Evolutionary conservation across 768 basidiomycete genomes (phyloP).

Genomic region (Tricholoma furcatifolium): DNA sequence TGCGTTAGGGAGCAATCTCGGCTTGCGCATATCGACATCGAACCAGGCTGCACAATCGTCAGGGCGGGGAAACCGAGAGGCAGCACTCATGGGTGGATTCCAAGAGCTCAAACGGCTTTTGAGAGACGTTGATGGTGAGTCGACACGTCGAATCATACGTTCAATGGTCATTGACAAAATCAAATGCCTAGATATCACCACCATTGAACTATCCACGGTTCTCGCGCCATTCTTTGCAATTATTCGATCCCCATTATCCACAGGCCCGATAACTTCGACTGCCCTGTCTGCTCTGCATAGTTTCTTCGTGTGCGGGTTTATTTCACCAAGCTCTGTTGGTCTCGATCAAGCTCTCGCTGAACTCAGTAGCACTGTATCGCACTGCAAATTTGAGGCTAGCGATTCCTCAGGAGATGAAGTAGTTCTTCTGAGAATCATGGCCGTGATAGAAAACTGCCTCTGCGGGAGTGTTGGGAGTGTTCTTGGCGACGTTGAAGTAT

Average conservation of each 20-base stretch:
- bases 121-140: slow-evolving; percentile 64
- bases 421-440: slow-evolving; percentile 87
- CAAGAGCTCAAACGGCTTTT: slow-evolving; percentile 78
- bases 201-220: slow-evolving; percentile 58
- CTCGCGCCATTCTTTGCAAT: slow-evolving; percentile 90
- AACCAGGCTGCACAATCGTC: slow-evolving; percentile 39
- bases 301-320: slow-evolving; percentile 80
- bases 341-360: slow-evolving; percentile 73
- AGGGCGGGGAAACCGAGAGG: slow-evolving; percentile 62
- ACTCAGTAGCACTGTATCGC: slow-evolving; percentile 86
- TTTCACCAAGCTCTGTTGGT: slow-evolving; percentile 52
- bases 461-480: slow-evolving; percentile 65
- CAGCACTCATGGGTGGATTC: slow-evolving; percentile 88
- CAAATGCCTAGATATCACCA: slow-evolving; percentile 49
- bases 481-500: slow-evolving; percentile 91
- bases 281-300: slow-evolving; percentile 86
- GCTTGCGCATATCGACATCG: slow-evolving; percentile 62
- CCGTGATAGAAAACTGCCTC: slow-evolving; percentile 83
- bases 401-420: slow-evolving; percentile 98
- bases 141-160: slow-evolving; percentile 15
- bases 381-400: slow-evolving; percentile 97
- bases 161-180: neutral
- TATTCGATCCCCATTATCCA: slow-evolving; percentile 90
- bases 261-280: slow-evolving; percentile 96
- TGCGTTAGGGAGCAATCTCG: slow-evolving; percentile 70